Percentiles rank a stretch among this genome's conserved stretches.
These are phyloP conservation scores for Nicotiana knightiana DNA, from an alignment of 257 asterid genomes.

Conservation along the genomic window DNA sequence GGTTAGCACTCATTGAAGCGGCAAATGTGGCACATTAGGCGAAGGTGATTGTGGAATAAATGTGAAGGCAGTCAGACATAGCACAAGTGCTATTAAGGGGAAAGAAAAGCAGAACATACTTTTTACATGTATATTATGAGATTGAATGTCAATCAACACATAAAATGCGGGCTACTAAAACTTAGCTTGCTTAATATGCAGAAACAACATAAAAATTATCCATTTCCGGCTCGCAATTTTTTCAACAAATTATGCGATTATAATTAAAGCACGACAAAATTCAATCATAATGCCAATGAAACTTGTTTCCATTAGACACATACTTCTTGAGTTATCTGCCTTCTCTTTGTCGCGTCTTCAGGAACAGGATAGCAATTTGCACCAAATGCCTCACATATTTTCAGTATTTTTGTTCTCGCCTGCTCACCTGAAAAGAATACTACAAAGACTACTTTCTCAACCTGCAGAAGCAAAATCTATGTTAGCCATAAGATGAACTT, in stretches of 20 bases:
- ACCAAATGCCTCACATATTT: constrained; percentile 95
- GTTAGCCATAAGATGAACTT: constrained; percentile 6
- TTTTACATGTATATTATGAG: background rate
- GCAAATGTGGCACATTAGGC: background rate
- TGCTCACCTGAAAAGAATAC: constrained; percentile 99
- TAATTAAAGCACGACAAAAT: background rate
- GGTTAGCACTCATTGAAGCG: background rate
- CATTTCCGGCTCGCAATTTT: background rate
- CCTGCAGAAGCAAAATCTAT: constrained; percentile 52
- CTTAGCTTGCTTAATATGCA: background rate
- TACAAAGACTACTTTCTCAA: constrained; percentile 85
- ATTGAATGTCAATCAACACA: background rate
- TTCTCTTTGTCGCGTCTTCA: constrained; percentile 67
- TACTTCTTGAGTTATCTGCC: constrained; percentile 86
- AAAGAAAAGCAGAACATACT: background rate
- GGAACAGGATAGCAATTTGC: constrained; percentile 98
- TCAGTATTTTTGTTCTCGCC: constrained; percentile 81
- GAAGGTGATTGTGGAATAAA: background rate
- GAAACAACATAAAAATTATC: background rate
- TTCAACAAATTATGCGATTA: background rate
- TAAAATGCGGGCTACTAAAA: background rate
- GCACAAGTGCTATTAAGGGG: background rate
- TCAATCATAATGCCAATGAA: background rate
- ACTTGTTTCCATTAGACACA: constrained; percentile 20
- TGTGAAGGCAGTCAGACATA: background rate